Base-by-base conservation (phyloP, 208 protist species). In the Phytomonas sp. region DNA sequence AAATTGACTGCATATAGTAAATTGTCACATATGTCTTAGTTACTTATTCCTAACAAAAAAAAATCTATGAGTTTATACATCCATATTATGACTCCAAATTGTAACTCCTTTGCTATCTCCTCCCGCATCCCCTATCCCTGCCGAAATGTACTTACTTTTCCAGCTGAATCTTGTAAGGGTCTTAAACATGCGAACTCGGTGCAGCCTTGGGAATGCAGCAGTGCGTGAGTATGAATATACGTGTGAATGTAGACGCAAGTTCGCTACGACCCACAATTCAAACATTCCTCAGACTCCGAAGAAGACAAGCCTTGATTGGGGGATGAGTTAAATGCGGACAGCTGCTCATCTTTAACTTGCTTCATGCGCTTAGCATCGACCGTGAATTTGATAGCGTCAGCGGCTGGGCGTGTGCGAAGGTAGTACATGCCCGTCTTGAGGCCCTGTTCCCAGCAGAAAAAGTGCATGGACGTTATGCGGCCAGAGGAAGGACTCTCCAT, bases 341-440 rank as follows among this genome's bases (percentile, higher is more conserved):
- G 53, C 61, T 78, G 74, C 8, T 66, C 68, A 34, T 87, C 80
- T 66, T 91, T 66, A 46, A 91, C 73, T 64, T 91, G 79, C 68
- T 91, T 93, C 77, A 92, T 73, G 37, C 78, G 77, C 68, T 94
- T 87, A 28, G 83, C 82, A 70, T 99, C 98, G 17, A 99, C 94
- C 28, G 99, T 99, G 80, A 99, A 99, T 96, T 99, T 98, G 83
- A 99, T 99, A n/a, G 99, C 98, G 73, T 99, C 96, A n/a, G 97
- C 97, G 15, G 98, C 98, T 15, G 98, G 89, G 60, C 94, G 85
- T 11, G 93, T 93, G 71, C 98, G 95, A 20, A 99, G 83, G 92
- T 99, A 99, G 86, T 99, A 99, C 95, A 99, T 98, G 60, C 99
- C 99, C 20, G 99, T 99, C 92, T 99, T 99, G n/a, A 99, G 89